Evolutionary conservation across 1,284 basidiomycete genomes (phyloP).

Genomic region (Tilletia walkeri): DNA sequence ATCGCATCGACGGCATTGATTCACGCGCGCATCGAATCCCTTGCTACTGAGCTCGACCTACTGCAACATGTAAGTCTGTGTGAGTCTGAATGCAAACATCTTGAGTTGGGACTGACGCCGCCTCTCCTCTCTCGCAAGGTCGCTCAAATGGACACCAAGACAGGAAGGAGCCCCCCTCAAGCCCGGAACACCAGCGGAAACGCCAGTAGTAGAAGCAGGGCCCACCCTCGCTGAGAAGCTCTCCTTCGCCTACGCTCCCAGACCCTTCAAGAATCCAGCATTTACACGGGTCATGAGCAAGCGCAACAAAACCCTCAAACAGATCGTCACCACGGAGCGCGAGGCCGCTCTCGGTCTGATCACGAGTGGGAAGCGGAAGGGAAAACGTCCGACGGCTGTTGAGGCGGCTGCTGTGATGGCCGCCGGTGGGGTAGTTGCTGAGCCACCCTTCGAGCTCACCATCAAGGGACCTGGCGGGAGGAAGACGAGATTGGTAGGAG

Average conservation of each 20-base stretch:
- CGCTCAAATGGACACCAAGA: background rate
- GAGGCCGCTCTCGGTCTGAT: slow-evolving; percentile 37
- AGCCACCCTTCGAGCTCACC: slow-evolving; percentile 9
- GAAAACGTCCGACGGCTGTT: slow-evolving; percentile 22
- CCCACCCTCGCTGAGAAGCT: slow-evolving; percentile 3
- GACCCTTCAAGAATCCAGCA: background rate
- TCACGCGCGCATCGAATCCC: too few species aligned
- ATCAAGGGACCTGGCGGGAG: slow-evolving; percentile 5
- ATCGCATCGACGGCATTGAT: too few species aligned
- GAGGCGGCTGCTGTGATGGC: slow-evolving; percentile 11
- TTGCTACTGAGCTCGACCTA: background rate
- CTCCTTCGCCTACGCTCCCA: slow-evolving; percentile 1
- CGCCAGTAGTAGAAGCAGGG: background rate
- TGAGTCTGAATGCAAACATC: background rate
- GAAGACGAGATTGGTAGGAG: slow-evolving; percentile 3
- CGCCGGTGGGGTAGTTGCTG: background rate
- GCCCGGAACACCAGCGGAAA: background rate
- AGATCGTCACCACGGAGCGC: slow-evolving; percentile 43
- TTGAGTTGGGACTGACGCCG: background rate
- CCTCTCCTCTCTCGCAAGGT: background rate
- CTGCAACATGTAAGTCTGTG: background rate
- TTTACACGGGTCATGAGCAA: slow-evolving; percentile 24
- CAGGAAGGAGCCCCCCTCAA: background rate
- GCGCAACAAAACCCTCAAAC: slow-evolving; percentile 48
- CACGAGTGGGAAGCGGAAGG: slow-evolving; percentile 21